Base-by-base conservation (phyloP, 2,329 filamentous ascomycete species). In the Ophioceras dolichostomum region DNA sequence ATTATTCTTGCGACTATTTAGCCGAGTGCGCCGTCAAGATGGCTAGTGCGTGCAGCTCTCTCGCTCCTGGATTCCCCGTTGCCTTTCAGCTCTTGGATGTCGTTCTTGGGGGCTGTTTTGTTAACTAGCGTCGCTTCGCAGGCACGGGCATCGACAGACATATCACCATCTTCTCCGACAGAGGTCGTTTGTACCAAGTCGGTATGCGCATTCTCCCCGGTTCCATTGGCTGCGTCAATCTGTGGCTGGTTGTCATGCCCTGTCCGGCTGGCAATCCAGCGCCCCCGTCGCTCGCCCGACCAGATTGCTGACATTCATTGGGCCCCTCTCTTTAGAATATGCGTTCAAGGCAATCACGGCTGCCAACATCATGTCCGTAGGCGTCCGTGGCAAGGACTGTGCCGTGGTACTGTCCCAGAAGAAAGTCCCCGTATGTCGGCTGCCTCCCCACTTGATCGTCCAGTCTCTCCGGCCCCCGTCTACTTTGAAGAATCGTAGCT, bases 331-430 rank as follows among this genome's bases (percentile, higher is more conserved):
- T 47, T 51, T 59, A 96, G 91, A 98, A 74, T 98, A 98, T 89
- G 91, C 91, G 52, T 98, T 98, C 79, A 98, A 98, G 71, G 91
- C 91, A 41, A 98, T 98, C 65, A 98, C 91, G 50, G 89, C 91
- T 43, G 91, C 91, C 50, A 96, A 96, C 65, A 96, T 98, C 68
- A 98, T 94, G 72, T 91, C 91, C 43, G 76, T 98, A 60, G 91
- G 91, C 51, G 78, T 98, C 49, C 76, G 87, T 57, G 91, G 91
- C 62, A 98, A 98, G 73, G 77, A 91, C 67, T 96, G 89, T 55
- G 91, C 91, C 24, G 91, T 98, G 32, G 85, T 98, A 37, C 69
- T 98, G 59, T 96, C 91, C 44, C 91, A 98, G 68, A 98, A 98
- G 79, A 98, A 98, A 69, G 91, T 98, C 49, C 89, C 91, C 41